Evolutionary conservation across 2,329 filamentous ascomycete genomes (phyloP), one percentile per base, ranked within the genome.

Genomic region (Xylaria digitata): DNA sequence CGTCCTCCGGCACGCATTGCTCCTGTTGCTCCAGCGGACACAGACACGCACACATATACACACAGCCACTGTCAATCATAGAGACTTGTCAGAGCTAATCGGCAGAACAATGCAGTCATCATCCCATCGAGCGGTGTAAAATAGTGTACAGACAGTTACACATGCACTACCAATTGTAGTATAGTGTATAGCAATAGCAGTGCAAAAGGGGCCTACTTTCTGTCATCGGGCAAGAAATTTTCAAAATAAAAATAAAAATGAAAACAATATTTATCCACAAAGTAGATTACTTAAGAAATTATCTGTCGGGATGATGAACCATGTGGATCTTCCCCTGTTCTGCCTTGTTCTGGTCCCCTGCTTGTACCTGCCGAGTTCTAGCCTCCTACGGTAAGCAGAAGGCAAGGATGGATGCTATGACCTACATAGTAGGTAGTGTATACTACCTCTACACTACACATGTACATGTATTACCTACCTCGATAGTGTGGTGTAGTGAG

Each of bases 31-130:
- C 56, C 55, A 43, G 17, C 13, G 32, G 30, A 48, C 6, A 42
- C 3, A 26, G 3, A 26, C 26, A 26, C 26, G 5, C 34, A 37
- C 34, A 13, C 34, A 37, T 13, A 37, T 9, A 8, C 30, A 30
- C 57, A 49, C 55, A 63, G 61, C 62, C 62, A 42, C 48, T 15
- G 42, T 46, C 42, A 21, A 48, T 60, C 42, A 26, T 26, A 26
- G 37, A 13, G 8, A 13, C 34, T 26, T 26, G 26, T 26, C 26
- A 26, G 21, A 50, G 34, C 32, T 3, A 19, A 26, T 46, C 3
- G 32, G n/a, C 6, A 52, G 30, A 17, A 13, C 19, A 48, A 48
- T 54, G 40, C 55, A n/a, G 48, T 49, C 55, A 46, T 48, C 50
- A 48, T 62, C 9, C 13, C 52, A 50, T 37, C 34, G 32, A 34